phyloP scores from a whole-genome alignment of 192 early-diverging fungal species.

The Kickxella alabastrina region DNA sequence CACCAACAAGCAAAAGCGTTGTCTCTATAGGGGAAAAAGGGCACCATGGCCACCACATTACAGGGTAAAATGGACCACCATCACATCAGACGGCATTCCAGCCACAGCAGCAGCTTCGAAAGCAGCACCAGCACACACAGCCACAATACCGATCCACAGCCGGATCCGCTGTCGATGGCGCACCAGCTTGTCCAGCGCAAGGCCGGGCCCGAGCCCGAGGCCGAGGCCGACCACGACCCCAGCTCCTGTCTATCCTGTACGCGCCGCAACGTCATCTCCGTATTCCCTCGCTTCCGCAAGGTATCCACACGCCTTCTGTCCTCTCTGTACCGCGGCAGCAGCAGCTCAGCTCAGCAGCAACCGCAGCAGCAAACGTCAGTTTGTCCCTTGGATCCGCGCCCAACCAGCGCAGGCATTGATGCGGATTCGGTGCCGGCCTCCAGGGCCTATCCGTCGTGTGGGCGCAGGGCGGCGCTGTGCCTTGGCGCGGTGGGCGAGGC shows the following conservation, averaged over 20 bases:
- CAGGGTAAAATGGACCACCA: too few relatives aligned
- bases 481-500: slow-evolving; percentile 16
- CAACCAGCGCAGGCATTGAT: too few relatives aligned
- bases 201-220: too few relatives aligned
- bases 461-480: slow-evolving; percentile 31
- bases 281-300: slow-evolving; percentile 40
- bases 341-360: not conserved
- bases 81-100: slow-evolving; percentile 24
- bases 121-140: slow-evolving; percentile 19
- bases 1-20: too few relatives aligned
- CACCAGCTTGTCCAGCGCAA: slow-evolving; percentile 8
- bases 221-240: slow-evolving; percentile 25
- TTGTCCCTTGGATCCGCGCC: too few relatives aligned
- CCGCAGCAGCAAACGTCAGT: slow-evolving; percentile 13
- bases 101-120: slow-evolving; percentile 30
- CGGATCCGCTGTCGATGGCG: too few relatives aligned
- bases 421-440: not conserved
- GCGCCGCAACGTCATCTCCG: slow-evolving; percentile 38
- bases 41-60: slow-evolving; percentile 5
- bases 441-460: slow-evolving; percentile 19
- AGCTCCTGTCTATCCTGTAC: slow-evolving; percentile 34
- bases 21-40: not conserved
- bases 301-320: slow-evolving; percentile 30
- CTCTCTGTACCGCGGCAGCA: slow-evolving; percentile 22
- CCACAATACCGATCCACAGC: slow-evolving; percentile 5